Evolutionary conservation across 1,284 basidiomycete genomes (phyloP), one percentile per base, ranked within the genome.

Genomic region (Moesziomyces antarcticus): DNA sequence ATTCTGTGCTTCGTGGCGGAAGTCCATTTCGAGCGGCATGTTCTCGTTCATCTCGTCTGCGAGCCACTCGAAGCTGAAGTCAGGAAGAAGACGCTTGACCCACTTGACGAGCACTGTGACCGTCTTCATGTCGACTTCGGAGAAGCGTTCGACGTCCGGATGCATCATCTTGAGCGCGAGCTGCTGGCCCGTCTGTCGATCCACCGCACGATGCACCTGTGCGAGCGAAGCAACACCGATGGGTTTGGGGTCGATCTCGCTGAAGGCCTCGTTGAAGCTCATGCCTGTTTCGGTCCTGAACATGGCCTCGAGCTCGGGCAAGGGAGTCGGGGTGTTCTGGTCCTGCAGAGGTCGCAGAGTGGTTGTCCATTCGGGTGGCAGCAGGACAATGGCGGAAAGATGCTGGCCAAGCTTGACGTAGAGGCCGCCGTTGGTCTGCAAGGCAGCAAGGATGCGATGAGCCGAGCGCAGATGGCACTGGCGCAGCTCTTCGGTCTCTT

Each of bases 151-250:
- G 4, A 99, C 87, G 83, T 93, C 92, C 5, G 97, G 94, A 84
- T 99, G 97, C 88, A 99, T 96, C 47, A 99, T 84, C 89, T 99
- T 99, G 63, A 99, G 91, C 13, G 97, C 97, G n/a, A 96, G 93
- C 46, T 87, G 85, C 50, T 81, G 58, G 21, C 79, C 81, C 8
- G 78, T 80, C 49, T 78, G 59, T 51, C 89, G 88, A 74, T 94
- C 90, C 8, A 86, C 87, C 0, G 91, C 97, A 20, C 91, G 88
- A 85, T 99, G 97, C 7, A 99, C 97, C 85, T 99, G 96, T 8
- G 95, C 96, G 35, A 99, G 86, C 5, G 86, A 94, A 5, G 94
- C 95, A 10, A 97, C 94, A 7, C 97, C 97, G 56, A 99, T 92
- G 11, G 97, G 96, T n/a, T 87, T 87, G 5, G 90, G 89, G 75